Conservation (phyloP, 2,329 filamentous ascomycete genomes). For the Chaetomiaceae sp. region DNA sequence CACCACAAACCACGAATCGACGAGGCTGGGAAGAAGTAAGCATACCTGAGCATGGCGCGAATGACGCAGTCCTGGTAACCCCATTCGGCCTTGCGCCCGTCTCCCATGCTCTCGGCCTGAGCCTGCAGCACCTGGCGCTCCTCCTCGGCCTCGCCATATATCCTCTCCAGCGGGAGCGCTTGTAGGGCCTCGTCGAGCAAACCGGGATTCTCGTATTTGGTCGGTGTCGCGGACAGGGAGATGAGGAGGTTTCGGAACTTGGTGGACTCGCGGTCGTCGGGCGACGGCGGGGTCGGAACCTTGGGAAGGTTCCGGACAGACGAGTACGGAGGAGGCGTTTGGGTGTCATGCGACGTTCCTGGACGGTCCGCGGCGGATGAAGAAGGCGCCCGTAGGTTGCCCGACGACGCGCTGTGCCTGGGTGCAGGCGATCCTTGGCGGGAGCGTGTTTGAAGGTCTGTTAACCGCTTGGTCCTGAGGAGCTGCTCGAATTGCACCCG, state of each 20-base stretch:
- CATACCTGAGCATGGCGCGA: slow-evolving; percentile 71
- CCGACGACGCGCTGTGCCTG: slow-evolving; percentile 46
- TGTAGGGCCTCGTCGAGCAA: slow-evolving; percentile 86
- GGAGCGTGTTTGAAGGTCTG: slow-evolving; percentile 66
- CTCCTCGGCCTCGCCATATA: slow-evolving; percentile 92
- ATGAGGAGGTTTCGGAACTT: slow-evolving; percentile 80
- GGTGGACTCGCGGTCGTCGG: slow-evolving; percentile 59
- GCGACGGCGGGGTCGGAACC: slow-evolving; percentile 66
- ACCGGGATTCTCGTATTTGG: slow-evolving; percentile 94
- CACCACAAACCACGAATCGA: not conserved
- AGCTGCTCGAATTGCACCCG: slow-evolving; percentile 81
- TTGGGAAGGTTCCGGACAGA: slow-evolving; percentile 47
- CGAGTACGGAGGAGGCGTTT: slow-evolving; percentile 45
- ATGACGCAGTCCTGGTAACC: slow-evolving; percentile 97
- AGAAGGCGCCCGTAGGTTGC: slow-evolving; percentile 41
- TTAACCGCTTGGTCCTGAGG: slow-evolving; percentile 80
- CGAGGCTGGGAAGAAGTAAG: not conserved
- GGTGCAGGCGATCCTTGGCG: slow-evolving; percentile 54
- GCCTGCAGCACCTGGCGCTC: slow-evolving; percentile 83
- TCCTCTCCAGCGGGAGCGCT: slow-evolving; percentile 79
- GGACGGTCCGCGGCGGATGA: slow-evolving; percentile 40
- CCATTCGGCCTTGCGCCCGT: slow-evolving; percentile 79
- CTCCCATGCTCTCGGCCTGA: slow-evolving; percentile 80
- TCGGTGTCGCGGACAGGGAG: slow-evolving; percentile 80
- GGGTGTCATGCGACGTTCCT: slow-evolving; percentile 41